phyloP scores from a whole-genome alignment of 371 early-diverging fungal genomes.

The Mortierella sp. region DNA sequence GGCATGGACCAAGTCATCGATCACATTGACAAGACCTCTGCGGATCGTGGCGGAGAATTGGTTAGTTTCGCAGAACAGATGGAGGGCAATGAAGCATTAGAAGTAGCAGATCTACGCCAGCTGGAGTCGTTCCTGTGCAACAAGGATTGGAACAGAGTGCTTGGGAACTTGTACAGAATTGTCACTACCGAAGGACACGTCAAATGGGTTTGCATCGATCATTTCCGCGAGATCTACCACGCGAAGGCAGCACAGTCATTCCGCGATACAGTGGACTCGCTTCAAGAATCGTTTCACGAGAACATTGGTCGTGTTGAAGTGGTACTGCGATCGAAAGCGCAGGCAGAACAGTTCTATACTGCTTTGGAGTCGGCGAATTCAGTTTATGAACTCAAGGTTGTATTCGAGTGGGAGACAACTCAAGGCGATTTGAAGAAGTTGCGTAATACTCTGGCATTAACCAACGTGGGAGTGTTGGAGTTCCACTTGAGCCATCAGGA shows the following conservation, averaged over 20 bases:
- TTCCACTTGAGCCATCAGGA: background rate
- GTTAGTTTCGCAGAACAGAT: too few relatives aligned
- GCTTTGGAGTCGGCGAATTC: slow-evolving; percentile 12
- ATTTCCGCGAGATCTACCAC: slow-evolving; percentile 14
- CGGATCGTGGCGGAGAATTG: background rate
- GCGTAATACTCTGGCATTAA: background rate
- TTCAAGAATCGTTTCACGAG: background rate
- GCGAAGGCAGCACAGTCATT: background rate
- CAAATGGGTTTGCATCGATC: slow-evolving; percentile 35
- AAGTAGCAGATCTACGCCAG: slow-evolving; percentile 11
- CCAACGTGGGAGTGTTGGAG: slow-evolving; percentile 2
- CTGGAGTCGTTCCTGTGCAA: slow-evolving; percentile 15
- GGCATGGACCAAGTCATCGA: background rate
- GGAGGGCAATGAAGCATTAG: too few relatives aligned
- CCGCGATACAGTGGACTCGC: background rate
- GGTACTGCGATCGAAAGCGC: background rate
- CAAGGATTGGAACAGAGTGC: slow-evolving; percentile 1
- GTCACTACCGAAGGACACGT: slow-evolving; percentile 8
- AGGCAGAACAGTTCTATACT: slow-evolving; percentile 12
- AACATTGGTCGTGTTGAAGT: background rate
- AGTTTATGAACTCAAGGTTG: slow-evolving; percentile 17
- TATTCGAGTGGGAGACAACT: slow-evolving; percentile 5
- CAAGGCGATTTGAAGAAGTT: slow-evolving; percentile 11
- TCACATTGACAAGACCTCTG: background rate
- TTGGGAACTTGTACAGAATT: slow-evolving; percentile 26